Base-by-base conservation (phyloP, 306 rosid genomes). In the Spatholobus suberectus region DNA sequence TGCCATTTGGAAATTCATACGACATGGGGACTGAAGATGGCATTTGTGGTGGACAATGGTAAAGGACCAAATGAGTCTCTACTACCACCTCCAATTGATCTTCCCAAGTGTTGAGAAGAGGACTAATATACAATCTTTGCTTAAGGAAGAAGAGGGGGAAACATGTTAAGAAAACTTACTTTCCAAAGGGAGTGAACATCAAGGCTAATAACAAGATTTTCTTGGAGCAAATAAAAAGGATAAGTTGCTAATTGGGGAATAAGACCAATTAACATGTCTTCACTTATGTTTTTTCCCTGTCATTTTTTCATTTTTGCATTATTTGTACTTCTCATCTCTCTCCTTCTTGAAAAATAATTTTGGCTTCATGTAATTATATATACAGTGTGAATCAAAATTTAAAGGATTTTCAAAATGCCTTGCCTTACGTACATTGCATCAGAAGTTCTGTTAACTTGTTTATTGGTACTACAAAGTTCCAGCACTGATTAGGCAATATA, bases 1-100 rank as follows among this genome's bases (percentile, higher is more conserved):
- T 83, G 89, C 10, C 87, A 86, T 75, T 79, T 83, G 81, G 98
- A 94, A 85, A 72, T 91, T 71, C 98, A 94, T 81, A 94, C 98
- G n/a, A 94, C 93, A 55, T 90, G 97, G 95, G 95, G 98, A 68
- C 65, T 94, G 13, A 94, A 94, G 89, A 94, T 92, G 98, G 97
- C 97, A 81, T 94, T 94, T 72, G 74, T 94, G 67, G 98, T 94
- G 77, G 94, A 94, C 82, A 89, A 92, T 86, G 97, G 94, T n/a
- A 72, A 89, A 82, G 97, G 95, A 49, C 91, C 94, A 41, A 85
- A 88, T 58, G 90, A 94, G 70, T 89, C 95, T 76, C 27, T 94
- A 73, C 61, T 90, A 35, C 98, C 98, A 37, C 98, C 95, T 58
- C 97, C 98, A 34, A 69, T 66, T 62, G 97, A 92, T 63, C 84